Evolutionary conservation across 2,329 filamentous ascomycete genomes (phyloP).

Genomic region (Intubia oerlemansii): DNA sequence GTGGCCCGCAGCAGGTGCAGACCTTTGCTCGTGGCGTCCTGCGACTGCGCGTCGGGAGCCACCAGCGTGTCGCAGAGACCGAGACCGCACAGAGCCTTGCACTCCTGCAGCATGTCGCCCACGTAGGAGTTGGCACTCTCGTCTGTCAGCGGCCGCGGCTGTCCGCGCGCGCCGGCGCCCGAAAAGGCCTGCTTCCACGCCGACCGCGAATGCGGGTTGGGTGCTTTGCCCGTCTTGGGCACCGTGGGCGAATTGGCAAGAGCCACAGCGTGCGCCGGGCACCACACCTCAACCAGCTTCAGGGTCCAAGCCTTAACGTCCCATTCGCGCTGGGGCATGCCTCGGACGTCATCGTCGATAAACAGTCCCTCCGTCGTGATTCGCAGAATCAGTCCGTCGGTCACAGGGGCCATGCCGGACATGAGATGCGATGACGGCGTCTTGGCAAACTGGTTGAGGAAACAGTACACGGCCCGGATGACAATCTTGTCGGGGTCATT

Average conservation of each 20-base stretch:
- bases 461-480: slow-evolving; percentile 79
- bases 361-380: slow-evolving; percentile 91
- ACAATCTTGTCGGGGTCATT: slow-evolving; percentile 92
- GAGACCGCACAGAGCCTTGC: slow-evolving; percentile 40
- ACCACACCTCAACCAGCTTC: slow-evolving; percentile 80
- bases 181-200: slow-evolving; percentile 19
- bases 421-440: slow-evolving; percentile 84
- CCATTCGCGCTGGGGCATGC: slow-evolving; percentile 91
- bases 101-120: slow-evolving; percentile 37
- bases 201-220: no score
- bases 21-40: slow-evolving; percentile 30
- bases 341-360: slow-evolving; percentile 85
- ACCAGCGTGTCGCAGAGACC: slow-evolving; percentile 23
- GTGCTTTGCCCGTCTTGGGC: slow-evolving; percentile 16
- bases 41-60: slow-evolving; percentile 14
- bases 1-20: slow-evolving; percentile 42
- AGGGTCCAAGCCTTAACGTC: slow-evolving; percentile 97
- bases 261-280: slow-evolving; percentile 39
- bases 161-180: slow-evolving; percentile 19
- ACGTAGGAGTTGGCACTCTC: slow-evolving; percentile 48
- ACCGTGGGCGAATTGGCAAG: slow-evolving; percentile 18
- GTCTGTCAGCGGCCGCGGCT: slow-evolving; percentile 29
- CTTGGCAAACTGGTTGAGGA: slow-evolving; percentile 72
- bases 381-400: slow-evolving; percentile 76
- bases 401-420: slow-evolving; percentile 65